Evolutionary conservation across 1,139 yeast genomes (phyloP).

Genomic region (Maudiozyma humilis): DNA sequence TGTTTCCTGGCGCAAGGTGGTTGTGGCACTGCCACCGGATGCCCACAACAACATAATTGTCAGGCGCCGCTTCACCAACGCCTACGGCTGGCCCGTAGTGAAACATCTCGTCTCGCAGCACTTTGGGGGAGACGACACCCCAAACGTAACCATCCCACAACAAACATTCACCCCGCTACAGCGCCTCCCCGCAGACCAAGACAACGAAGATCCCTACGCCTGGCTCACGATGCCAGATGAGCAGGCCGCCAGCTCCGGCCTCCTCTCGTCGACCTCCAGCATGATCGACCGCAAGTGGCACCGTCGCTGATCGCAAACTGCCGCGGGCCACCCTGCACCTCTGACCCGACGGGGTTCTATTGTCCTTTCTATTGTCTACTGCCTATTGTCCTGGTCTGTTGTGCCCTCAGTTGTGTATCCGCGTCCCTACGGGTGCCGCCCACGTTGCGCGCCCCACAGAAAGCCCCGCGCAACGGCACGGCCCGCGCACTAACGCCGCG

Average conservation of each 20-base stretch:
- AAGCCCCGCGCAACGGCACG: too few species aligned
- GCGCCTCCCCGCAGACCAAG: neutral
- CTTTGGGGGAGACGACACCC: conserved; percentile 33
- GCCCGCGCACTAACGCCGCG: too few species aligned
- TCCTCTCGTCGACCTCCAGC: conserved; percentile 7
- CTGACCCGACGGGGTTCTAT: too few species aligned
- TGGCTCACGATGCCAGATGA: conserved; percentile 12
- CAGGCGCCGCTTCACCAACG: conserved; percentile 81
- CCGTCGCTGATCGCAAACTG: neutral
- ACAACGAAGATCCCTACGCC: conserved; percentile 2
- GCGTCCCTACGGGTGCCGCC: too few species aligned
- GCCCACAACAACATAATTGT: conserved; percentile 93
- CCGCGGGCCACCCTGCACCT: too few species aligned
- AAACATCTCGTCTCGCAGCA: conserved; percentile 70
- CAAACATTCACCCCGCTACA: neutral
- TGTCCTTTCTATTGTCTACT: too few species aligned
- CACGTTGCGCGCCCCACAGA: too few species aligned
- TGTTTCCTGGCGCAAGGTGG: conserved; percentile 83
- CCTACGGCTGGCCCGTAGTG: conserved; percentile 93
- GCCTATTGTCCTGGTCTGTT: neutral
- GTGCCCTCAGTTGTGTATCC: too few species aligned
- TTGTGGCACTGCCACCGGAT: conserved; percentile 79
- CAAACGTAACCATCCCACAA: too few species aligned
- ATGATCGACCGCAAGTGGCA: conserved; percentile 5
- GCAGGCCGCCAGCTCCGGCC: neutral